phyloP scores from a whole-genome alignment of 108 stramenopile genomes.

The Skeletonema grethae region DNA sequence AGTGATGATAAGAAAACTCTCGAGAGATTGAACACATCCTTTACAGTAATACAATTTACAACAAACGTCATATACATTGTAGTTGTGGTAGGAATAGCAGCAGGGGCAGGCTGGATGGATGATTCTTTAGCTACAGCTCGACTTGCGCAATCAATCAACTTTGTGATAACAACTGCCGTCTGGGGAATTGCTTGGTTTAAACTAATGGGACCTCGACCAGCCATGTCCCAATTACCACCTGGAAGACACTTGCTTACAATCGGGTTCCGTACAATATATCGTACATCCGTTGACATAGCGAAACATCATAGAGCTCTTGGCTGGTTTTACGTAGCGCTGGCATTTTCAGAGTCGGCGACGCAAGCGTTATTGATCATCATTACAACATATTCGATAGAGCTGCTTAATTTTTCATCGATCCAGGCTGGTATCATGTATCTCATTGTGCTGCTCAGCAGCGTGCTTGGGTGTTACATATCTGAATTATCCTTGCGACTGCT shows the following conservation, averaged over 20 bases:
- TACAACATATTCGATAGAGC: slow-evolving; percentile 44
- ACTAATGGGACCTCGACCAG: slow-evolving; percentile 52
- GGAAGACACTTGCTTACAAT: slow-evolving; percentile 18
- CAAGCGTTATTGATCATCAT: slow-evolving; percentile 35
- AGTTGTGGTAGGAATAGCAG: slow-evolving; percentile 39
- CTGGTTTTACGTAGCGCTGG: slow-evolving; percentile 30
- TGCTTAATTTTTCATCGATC: slow-evolving; percentile 20
- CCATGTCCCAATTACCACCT: slow-evolving; percentile 44
- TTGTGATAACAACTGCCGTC: slow-evolving; percentile 35
- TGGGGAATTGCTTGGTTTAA: slow-evolving; percentile 52
- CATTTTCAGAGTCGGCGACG: slow-evolving; percentile 38
- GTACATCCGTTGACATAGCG: slow-evolving; percentile 11
- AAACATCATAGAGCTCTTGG: slow-evolving; percentile 28
- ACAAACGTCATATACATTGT: slow-evolving; percentile 61
- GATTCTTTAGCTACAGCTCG: slow-evolving; percentile 50
- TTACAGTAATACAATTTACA: slow-evolving; percentile 57
- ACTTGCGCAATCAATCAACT: slow-evolving; percentile 48
- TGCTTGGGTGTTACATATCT: slow-evolving; percentile 27
- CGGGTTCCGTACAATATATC: slow-evolving; percentile 30
- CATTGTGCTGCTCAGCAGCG: slow-evolving; percentile 18
- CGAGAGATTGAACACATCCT: slow-evolving; percentile 56
- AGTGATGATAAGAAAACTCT: slow-evolving; percentile 54
- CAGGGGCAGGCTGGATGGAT: slow-evolving; percentile 30
- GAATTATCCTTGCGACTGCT: slow-evolving; percentile 9
- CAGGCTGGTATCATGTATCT: slow-evolving; percentile 32